Evolutionary conservation across 1,284 basidiomycete species (phyloP).

Genomic region (Irpex sp.): DNA sequence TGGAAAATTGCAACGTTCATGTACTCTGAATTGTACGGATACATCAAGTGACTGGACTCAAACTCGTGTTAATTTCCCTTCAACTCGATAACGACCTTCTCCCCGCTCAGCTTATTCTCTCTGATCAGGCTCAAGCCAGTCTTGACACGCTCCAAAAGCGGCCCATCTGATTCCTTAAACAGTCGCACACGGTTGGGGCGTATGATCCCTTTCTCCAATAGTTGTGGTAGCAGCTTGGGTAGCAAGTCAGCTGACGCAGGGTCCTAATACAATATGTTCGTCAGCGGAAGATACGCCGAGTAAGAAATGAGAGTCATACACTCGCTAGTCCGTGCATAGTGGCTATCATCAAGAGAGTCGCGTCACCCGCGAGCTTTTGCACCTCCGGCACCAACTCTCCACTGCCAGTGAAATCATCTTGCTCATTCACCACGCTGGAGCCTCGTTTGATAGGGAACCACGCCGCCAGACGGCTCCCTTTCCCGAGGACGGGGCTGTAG

Average conservation of each 20-base stretch:
- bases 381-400: not conserved
- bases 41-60: not conserved
- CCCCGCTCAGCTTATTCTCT: conserved; percentile 10
- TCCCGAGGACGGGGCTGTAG: conserved; percentile 32
- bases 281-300: too few relatives aligned
- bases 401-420: not conserved
- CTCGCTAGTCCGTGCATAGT: not conserved
- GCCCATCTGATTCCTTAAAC: not conserved
- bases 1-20: too few relatives aligned
- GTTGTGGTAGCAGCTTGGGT: conserved; percentile 1
- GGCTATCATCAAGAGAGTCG: not conserved
- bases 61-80: not conserved
- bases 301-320: too few relatives aligned
- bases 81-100: conserved; percentile 10
- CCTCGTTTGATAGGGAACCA: conserved; percentile 43
- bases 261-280: not conserved
- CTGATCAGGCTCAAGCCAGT: conserved; percentile 8
- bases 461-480: conserved; percentile 37
- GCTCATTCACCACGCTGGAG: not conserved
- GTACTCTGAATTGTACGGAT: too few relatives aligned
- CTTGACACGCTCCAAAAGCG: conserved; percentile 4
- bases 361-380: not conserved
- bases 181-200: not conserved
- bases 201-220: conserved; percentile 4
- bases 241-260: not conserved